A percentile compares a stretch with the other conserved stretches of the same genome.
phyloP scores from a whole-genome alignment of 768 basidiomycete species.

The Suillus bovinus region DNA sequence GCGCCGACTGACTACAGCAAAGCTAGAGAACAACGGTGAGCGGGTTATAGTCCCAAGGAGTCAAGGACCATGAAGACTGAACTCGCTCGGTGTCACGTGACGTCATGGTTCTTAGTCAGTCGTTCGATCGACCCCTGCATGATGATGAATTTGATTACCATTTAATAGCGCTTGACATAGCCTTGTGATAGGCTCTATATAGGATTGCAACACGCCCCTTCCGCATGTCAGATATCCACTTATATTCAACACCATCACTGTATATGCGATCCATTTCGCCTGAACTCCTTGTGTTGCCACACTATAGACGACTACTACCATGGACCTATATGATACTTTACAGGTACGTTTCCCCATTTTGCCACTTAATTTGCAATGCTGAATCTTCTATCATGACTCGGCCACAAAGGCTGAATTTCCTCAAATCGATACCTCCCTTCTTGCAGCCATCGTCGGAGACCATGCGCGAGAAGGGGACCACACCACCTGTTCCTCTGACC shows the following conservation, averaged over 20 bases:
- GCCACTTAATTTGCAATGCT: conserved; percentile 3
- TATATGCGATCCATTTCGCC: neutral
- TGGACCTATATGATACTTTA: conserved; percentile 40
- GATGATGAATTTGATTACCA: neutral
- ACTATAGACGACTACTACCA: conserved; percentile 7
- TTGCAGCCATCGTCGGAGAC: conserved; percentile 69
- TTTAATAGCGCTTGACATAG: neutral
- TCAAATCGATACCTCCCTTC: conserved; percentile 70
- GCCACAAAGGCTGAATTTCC: conserved; percentile 63
- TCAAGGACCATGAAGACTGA: no score
- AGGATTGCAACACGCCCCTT: neutral
- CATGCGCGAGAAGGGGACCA: conserved; percentile 36
- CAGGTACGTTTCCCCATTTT: conserved; percentile 35
- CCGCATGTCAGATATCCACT: neutral
- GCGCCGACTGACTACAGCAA: neutral
- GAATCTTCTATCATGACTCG: conserved; percentile 15
- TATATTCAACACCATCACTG: neutral
- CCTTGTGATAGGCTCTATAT: neutral
- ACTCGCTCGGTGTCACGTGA: no score
- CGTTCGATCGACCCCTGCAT: neutral
- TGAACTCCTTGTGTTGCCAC: neutral
- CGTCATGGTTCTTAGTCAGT: no score
- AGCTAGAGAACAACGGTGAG: neutral
- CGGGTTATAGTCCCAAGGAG: neutral
- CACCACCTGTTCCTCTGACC: conserved; percentile 32